A percentile compares a stretch with the other conserved stretches of the same genome.
Evolutionary conservation across 2,329 filamentous ascomycete species (phyloP).

Genomic region (Phaeosphaeria sp.): DNA sequence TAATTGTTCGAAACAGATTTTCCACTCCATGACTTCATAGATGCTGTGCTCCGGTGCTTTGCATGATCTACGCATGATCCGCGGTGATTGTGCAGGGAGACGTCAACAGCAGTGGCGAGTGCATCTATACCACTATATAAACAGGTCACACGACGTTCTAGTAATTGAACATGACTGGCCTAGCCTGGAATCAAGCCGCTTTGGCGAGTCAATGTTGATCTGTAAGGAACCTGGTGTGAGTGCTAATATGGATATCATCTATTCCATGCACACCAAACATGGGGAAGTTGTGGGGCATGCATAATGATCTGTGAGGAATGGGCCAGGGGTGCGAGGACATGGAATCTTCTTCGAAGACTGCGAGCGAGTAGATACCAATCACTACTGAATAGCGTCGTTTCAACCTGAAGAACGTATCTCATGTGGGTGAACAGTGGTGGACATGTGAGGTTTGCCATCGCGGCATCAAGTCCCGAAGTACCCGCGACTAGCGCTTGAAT

Average conservation of each 20-base stretch:
- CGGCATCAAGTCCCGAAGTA: not conserved
- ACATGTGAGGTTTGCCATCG: not conserved
- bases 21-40: no score
- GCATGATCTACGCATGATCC: not conserved
- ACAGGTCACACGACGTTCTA: conserved; percentile 2
- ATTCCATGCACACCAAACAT: not conserved
- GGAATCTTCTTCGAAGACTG: no score
- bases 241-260: conserved; percentile 12
- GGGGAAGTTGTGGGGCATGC: not conserved
- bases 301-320: not conserved
- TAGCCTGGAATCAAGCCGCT: not conserved
- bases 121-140: not conserved
- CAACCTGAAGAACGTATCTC: not conserved
- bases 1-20: not conserved
- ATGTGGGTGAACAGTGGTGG: not conserved
- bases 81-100: not conserved
- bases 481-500: not conserved
- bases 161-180: not conserved
- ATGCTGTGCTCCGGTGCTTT: no score
- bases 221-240: not conserved
- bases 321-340: not conserved
- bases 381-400: no score
- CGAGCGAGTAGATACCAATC: no score
- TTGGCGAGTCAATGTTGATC: not conserved
- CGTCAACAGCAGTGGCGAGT: not conserved